Conservation (phyloP, 331 rosid genomes). For the Quercus lobata region DNA sequence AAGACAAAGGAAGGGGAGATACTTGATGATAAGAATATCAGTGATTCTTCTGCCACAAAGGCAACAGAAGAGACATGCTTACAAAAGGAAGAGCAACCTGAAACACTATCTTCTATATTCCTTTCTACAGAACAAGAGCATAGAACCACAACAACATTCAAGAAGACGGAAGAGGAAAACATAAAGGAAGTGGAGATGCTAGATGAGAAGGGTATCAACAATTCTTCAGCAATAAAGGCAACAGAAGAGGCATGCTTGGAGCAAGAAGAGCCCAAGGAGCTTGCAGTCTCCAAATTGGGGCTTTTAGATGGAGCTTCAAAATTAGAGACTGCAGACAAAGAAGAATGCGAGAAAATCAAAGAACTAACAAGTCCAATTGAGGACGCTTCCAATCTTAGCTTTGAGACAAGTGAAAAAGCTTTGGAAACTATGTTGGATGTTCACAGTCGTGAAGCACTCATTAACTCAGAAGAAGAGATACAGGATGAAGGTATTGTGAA, state of each 20-base stretch:
- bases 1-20: neutral
- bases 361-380: neutral
- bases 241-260: constrained; percentile 6
- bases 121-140: constrained; percentile 13
- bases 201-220: neutral
- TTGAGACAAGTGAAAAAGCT: neutral
- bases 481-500: neutral
- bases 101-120: constrained; percentile 1
- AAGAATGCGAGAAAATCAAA: neutral
- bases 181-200: constrained; percentile 2
- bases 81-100: constrained; percentile 19
- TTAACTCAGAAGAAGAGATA: constrained; percentile 3
- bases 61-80: neutral
- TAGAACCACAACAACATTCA: neutral
- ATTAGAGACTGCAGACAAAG: neutral
- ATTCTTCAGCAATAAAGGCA: neutral
- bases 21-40: neutral
- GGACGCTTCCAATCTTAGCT: neutral
- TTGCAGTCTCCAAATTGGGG: constrained; percentile 3
- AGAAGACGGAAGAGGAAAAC: constrained; percentile 1
- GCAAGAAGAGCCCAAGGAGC: neutral
- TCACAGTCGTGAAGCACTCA: constrained; percentile 6
- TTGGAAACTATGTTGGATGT: constrained; percentile 1
- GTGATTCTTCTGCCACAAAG: neutral
- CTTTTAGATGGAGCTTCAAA: neutral